These are phyloP conservation scores for Epichloe uncinata DNA, from an alignment of 2,329 filamentous ascomycete species.

Conservation along the genomic window DNA sequence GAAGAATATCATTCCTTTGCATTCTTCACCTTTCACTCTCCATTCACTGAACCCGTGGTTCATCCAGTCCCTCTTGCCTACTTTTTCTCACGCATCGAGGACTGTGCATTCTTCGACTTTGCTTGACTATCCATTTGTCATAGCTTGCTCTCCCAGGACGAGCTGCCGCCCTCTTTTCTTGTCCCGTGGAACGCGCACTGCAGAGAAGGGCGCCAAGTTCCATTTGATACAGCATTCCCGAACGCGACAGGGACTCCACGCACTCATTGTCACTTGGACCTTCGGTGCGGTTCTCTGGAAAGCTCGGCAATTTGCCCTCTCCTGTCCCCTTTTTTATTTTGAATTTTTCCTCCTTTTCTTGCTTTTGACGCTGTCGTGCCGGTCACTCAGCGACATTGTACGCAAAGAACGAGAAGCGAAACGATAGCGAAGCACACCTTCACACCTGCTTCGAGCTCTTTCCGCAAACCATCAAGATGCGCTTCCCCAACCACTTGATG, in stretches of 20 bases:
- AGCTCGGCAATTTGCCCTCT: no score
- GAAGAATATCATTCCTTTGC: not conserved
- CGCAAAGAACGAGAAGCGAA: not conserved
- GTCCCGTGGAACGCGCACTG: not conserved
- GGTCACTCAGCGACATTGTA: slow-evolving; percentile 8
- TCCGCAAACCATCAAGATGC: slow-evolving; percentile 8
- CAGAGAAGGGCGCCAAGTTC: not conserved
- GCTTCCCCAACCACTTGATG: slow-evolving; percentile 10
- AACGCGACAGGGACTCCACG: not conserved
- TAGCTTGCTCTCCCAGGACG: no score
- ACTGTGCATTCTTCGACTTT: not conserved
- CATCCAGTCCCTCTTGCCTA: not conserved
- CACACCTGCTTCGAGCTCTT: not conserved
- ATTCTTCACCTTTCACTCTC: not conserved
- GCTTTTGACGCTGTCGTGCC: slow-evolving; percentile 7
- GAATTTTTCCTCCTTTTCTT: no score
- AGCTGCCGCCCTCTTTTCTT: not conserved
- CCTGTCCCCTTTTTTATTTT: not conserved
- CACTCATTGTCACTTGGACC: not conserved
- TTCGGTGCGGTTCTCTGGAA: not conserved
- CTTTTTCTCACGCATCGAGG: not conserved
- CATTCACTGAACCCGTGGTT: not conserved
- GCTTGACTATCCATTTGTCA: not conserved
- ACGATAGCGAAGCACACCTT: not conserved
- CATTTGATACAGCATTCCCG: not conserved